Evolutionary conservation across 768 basidiomycete genomes (phyloP).

Genomic region (Boletus rex-veris): DNA sequence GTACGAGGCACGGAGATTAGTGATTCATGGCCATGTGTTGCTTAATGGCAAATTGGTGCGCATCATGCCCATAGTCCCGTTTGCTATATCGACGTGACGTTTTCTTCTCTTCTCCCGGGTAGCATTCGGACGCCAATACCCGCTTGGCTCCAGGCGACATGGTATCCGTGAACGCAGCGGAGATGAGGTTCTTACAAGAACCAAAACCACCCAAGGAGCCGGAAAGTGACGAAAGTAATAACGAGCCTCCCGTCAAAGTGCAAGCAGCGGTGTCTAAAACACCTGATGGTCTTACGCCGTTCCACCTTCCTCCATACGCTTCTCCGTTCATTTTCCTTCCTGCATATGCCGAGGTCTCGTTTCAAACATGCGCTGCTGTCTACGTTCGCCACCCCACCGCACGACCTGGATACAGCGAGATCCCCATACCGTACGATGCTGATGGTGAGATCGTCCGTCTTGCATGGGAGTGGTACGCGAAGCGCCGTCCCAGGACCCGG

Average conservation of each 20-base stretch:
- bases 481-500: conserved; percentile 63
- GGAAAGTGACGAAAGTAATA: conserved; percentile 2
- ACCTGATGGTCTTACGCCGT: conserved; percentile 52
- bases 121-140: conserved; percentile 85
- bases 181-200: conserved; percentile 68
- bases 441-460: conserved; percentile 90
- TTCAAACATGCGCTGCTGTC: conserved; percentile 83
- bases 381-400: conserved; percentile 97
- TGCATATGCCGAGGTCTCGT: conserved; percentile 83
- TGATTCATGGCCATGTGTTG: conserved; percentile 82
- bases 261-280: not conserved
- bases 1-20: conserved; percentile 83
- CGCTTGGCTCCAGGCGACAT: conserved; percentile 92
- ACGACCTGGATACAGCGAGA: conserved; percentile 91
- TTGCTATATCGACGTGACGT: not conserved
- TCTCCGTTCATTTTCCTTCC: conserved; percentile 93
- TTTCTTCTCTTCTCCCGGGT: not conserved
- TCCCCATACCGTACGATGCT: conserved; percentile 93
- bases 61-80: conserved; percentile 3
- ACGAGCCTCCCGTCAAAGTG: not conserved
- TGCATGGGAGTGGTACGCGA: conserved; percentile 95
- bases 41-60: conserved; percentile 88
- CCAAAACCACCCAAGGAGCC: conserved; percentile 18
- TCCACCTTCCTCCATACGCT: conserved; percentile 83
- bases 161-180: conserved; percentile 80